A percentile compares a stretch with the other conserved stretches of the same genome.
Evolutionary conservation across 2,329 filamentous ascomycete genomes (phyloP).

Genomic region (Alternaria sp.): DNA sequence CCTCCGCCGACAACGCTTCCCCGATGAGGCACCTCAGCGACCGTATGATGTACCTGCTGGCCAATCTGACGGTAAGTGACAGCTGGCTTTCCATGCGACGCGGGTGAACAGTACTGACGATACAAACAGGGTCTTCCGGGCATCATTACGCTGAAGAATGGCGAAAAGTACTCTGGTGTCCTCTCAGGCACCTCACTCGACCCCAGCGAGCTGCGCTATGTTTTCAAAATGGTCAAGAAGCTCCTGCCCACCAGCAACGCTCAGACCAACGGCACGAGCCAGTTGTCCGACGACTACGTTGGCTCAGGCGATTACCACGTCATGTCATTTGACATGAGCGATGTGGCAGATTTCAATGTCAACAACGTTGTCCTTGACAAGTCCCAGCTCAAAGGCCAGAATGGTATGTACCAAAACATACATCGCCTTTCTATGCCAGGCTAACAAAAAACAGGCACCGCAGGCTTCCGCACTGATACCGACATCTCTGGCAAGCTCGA

Average conservation of each 20-base stretch:
- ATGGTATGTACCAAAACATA: slow-evolving; percentile 57
- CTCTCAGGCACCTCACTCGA: slow-evolving; percentile 64
- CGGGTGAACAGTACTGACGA: slow-evolving; percentile 16
- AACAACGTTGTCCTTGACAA: slow-evolving; percentile 61
- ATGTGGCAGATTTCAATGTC: slow-evolving; percentile 64
- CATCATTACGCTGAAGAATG: slow-evolving; percentile 64
- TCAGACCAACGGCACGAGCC: slow-evolving; percentile 55
- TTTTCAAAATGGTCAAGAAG: slow-evolving; percentile 71
- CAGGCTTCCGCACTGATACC: slow-evolving; percentile 81
- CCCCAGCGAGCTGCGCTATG: slow-evolving; percentile 60
- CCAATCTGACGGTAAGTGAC: slow-evolving; percentile 63
- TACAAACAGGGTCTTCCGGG: slow-evolving; percentile 60
- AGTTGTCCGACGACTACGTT: slow-evolving; percentile 51
- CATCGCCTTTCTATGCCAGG: slow-evolving; percentile 59
- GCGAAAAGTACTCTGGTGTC: slow-evolving; percentile 67
- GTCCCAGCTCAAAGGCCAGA: slow-evolving; percentile 59
- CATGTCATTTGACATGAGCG: slow-evolving; percentile 68
- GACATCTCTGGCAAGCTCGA: slow-evolving; percentile 81
- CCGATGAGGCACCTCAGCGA: slow-evolving; percentile 66
- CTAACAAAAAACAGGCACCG: slow-evolving; percentile 45
- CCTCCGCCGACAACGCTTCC: slow-evolving; percentile 58
- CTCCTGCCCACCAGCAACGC: slow-evolving; percentile 49
- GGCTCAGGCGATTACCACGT: slow-evolving; percentile 57
- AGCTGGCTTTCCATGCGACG: neutral
- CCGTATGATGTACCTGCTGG: slow-evolving; percentile 64